phyloP scores from a whole-genome alignment of 768 basidiomycete genomes.

The Termitomyces eurrhizus region DNA sequence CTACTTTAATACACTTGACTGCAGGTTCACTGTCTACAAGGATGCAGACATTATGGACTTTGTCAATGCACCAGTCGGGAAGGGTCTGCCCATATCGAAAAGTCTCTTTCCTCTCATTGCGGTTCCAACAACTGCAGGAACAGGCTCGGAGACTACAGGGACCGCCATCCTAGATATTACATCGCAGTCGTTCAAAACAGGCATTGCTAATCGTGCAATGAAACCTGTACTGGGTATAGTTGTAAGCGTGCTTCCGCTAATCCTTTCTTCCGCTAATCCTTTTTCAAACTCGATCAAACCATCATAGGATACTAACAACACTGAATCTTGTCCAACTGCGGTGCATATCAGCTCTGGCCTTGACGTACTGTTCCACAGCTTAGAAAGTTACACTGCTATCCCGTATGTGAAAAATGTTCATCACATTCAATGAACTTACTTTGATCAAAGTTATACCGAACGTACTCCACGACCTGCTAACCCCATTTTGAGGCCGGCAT shows the following conservation, averaged over 20 bases:
- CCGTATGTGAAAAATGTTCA: slow-evolving; percentile 55
- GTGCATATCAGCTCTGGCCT: slow-evolving; percentile 94
- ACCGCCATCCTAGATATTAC: slow-evolving; percentile 94
- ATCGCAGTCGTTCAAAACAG: slow-evolving; percentile 91
- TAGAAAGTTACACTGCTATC: slow-evolving; percentile 93
- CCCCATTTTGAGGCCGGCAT: slow-evolving; percentile 87
- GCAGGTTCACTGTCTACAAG: slow-evolving; percentile 84
- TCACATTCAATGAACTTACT: slow-evolving; percentile 5
- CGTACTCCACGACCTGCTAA: slow-evolving; percentile 87
- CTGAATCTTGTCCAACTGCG: slow-evolving; percentile 85
- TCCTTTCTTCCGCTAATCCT: too few species aligned
- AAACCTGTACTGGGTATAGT: slow-evolving; percentile 86
- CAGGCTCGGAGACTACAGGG: slow-evolving; percentile 93
- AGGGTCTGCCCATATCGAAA: slow-evolving; percentile 79
- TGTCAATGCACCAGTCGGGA: slow-evolving; percentile 94
- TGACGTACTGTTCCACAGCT: slow-evolving; percentile 93
- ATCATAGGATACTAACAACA: slow-evolving; percentile 77
- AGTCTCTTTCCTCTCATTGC: slow-evolving; percentile 82
- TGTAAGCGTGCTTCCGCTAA: slow-evolving; percentile 27
- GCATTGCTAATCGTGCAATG: slow-evolving; percentile 88
- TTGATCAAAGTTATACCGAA: slow-evolving; percentile 70
- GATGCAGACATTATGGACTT: slow-evolving; percentile 94
- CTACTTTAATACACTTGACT: background rate
- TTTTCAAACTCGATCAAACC: background rate
- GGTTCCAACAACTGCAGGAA: slow-evolving; percentile 72